Evolutionary conservation across 257 asterid species (phyloP).

Genomic region (Nicotiana tomentosiformis): DNA sequence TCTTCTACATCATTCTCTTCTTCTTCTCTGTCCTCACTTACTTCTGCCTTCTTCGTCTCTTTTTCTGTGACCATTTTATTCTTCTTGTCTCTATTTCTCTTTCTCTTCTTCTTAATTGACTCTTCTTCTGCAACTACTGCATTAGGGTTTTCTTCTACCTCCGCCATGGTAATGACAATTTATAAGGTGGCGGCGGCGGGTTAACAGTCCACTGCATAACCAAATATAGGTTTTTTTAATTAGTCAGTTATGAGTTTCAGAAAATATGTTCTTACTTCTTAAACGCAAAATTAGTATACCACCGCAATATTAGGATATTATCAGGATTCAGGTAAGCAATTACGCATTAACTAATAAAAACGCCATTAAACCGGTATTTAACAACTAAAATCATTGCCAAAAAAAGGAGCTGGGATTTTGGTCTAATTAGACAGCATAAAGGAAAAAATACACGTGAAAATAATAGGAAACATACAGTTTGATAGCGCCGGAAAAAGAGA

Average conservation of each 20-base stretch:
- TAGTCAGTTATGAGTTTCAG: neutral
- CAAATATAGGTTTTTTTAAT: neutral
- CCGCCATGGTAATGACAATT: slow-evolving; percentile 1
- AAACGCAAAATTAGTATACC: neutral
- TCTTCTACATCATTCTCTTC: slow-evolving; percentile 14
- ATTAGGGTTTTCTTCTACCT: slow-evolving; percentile 11
- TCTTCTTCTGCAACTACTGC: neutral
- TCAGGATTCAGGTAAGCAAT: too few relatives aligned
- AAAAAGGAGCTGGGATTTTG: neutral
- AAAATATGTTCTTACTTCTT: neutral
- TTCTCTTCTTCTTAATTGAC: slow-evolving; percentile 10
- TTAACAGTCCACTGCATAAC: neutral
- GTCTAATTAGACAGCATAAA: neutral
- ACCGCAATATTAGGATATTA: too few relatives aligned
- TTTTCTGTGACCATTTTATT: slow-evolving; percentile 1
- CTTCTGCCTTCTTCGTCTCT: slow-evolving; percentile 26
- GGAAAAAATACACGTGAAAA: neutral
- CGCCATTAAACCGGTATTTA: neutral
- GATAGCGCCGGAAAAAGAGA: neutral
- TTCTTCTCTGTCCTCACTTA: slow-evolving; percentile 17
- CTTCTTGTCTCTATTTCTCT: slow-evolving; percentile 10
- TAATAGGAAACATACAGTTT: neutral
- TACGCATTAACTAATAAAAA: neutral
- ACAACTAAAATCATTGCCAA: neutral
- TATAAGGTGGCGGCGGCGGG: neutral